Evolutionary conservation across 192 early-diverging fungal genomes (phyloP), one percentile per base, ranked within the genome.

Genomic region (Chytriomyces hyalinus): DNA sequence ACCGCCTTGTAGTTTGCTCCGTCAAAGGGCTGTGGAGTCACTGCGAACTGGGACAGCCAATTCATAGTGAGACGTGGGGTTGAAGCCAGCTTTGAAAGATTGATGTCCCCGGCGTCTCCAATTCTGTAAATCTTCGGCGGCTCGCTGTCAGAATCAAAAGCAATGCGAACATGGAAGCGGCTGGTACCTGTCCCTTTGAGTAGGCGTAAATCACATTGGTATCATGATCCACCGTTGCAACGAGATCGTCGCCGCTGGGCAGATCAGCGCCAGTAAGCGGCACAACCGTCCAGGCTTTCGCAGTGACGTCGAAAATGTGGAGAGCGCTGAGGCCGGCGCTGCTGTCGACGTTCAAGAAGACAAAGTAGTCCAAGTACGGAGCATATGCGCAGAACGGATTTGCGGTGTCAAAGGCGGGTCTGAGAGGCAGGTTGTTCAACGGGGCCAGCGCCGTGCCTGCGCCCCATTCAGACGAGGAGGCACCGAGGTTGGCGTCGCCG

Each of bases 401-500:
- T 15, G 71, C 71, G 17, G 71, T 73, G 46, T 73, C 60, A 26
- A 73, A 73, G 10, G 71, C 43, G 8, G 71, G 71, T 6, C 71
- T 53, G 53, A 62, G 60, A 6, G 71, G 59, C n/a, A 73, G n/a
- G 46, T 63, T 73, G 60, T 53, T 73, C 4, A 73, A 46, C 13
- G 48, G 20, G 8, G n/a, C 17, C 3, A 43, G 61, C 6, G 44
- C 71, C 20, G 71, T n/a, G 53, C 59, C 24, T 20, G 71, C 63
- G 43, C 20, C 43, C 71, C 71, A 73, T 36, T 15, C 20, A 22
- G 71, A 73, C 4, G 57, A 61, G 51, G 61, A 61, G 10, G 24
- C 61, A 5, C 71, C 71, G 43, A 73, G 60, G 61, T 73, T 73
- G 46, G 62, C 62, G 61, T 73, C 71, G n/a, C 71, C 71, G 44